Conservation (phyloP, 441 rosid genomes). For the Gossypium gossypioides region DNA sequence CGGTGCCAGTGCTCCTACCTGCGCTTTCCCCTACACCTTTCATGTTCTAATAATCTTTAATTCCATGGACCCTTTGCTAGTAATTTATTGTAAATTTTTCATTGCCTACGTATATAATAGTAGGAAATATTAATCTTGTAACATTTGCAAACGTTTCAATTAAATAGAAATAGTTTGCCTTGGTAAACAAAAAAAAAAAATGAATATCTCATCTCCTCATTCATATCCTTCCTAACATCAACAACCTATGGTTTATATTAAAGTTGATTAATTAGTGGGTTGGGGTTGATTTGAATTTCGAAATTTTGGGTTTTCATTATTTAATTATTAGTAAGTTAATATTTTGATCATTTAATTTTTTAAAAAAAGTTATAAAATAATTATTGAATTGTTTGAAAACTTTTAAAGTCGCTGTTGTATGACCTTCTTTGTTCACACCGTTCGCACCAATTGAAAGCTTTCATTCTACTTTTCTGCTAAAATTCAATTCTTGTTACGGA, state of each 20-base stretch:
- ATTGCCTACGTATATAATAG: neutral
- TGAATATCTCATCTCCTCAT: too few relatives aligned
- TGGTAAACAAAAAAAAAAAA: neutral
- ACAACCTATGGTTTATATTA: neutral
- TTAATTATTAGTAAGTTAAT: too few relatives aligned
- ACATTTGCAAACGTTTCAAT: neutral
- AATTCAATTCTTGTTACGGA: too few relatives aligned
- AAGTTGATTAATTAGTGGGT: neutral
- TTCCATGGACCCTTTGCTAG: neutral
- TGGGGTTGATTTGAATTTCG: neutral
- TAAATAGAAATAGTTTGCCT: neutral
- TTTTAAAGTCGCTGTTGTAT: too few relatives aligned
- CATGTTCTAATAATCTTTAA: slow-evolving; percentile 31
- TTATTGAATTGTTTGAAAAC: too few relatives aligned
- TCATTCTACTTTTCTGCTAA: too few relatives aligned
- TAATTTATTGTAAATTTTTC: neutral
- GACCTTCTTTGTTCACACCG: too few relatives aligned
- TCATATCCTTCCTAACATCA: neutral
- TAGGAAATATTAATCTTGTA: neutral
- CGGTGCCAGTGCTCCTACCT: slow-evolving; percentile 32
- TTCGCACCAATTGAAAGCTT: too few relatives aligned
- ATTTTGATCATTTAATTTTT: too few relatives aligned
- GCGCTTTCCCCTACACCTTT: slow-evolving; percentile 56
- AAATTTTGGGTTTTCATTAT: neutral
- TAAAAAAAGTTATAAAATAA: too few relatives aligned